phyloP scores from a whole-genome alignment of 164 flowering plant species.

The Stephania cephalantha region DNA sequence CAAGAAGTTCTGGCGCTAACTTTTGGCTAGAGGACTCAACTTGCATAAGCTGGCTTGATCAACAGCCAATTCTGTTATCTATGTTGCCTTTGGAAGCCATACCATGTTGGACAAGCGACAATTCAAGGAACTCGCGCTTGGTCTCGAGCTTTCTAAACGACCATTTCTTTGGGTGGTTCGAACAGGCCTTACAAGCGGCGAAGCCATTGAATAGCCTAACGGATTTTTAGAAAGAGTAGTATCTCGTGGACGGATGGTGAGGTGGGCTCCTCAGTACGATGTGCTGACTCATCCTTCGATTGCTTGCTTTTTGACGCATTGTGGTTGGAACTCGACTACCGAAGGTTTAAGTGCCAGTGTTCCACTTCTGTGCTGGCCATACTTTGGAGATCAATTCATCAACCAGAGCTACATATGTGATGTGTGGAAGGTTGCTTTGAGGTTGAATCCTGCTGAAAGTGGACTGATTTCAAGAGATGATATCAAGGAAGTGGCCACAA shows the following conservation, averaged over 20 bases:
- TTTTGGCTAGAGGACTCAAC: conserved; percentile 18
- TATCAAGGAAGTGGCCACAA: conserved; percentile 11
- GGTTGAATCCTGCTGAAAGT: conserved; percentile 6
- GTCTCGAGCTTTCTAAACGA: conserved; percentile 23
- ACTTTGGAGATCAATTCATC: conserved; percentile 20
- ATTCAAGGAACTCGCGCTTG: conserved; percentile 26
- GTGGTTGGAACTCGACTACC: conserved; percentile 23
- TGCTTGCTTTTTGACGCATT: conserved; percentile 17
- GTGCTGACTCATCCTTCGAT: conserved; percentile 22
- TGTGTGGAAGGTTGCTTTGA: conserved; percentile 22
- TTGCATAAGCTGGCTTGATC: conserved; percentile 26
- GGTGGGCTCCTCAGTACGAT: conserved; percentile 22
- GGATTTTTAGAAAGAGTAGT: conserved; percentile 16
- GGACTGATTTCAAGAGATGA: conserved; percentile 13
- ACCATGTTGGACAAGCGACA: conserved; percentile 11
- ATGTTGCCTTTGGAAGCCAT: conserved; percentile 28
- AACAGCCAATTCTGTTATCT: conserved; percentile 25
- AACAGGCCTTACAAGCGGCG: neutral
- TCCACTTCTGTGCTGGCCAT: conserved; percentile 24
- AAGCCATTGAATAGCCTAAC: conserved; percentile 4
- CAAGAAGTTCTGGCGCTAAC: conserved; percentile 7
- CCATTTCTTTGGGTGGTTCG: conserved; percentile 29
- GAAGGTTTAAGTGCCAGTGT: conserved; percentile 11
- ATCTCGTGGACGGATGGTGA: conserved; percentile 5
- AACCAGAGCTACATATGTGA: conserved; percentile 14